Conservation (phyloP, 2,329 filamentous ascomycete species). For the Bimuria novae-zelandiae region DNA sequence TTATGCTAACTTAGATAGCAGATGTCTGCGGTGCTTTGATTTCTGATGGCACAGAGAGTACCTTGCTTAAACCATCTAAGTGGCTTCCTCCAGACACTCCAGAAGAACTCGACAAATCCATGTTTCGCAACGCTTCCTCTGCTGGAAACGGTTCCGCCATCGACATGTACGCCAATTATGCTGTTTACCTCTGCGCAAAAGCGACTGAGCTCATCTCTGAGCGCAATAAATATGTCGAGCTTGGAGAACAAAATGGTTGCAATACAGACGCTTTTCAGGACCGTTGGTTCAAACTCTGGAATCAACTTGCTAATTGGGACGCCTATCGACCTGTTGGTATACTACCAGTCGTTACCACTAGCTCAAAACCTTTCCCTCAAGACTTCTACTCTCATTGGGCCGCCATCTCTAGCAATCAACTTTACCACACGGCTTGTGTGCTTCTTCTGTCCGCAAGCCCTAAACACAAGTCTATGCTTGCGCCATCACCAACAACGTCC, state of each 20-base stretch:
- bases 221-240: slow-evolving; percentile 55
- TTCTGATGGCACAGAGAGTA: slow-evolving; percentile 52
- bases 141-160: too few relatives aligned
- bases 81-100: slow-evolving; percentile 48
- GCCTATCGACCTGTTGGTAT: slow-evolving; percentile 54
- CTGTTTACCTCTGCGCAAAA: slow-evolving; percentile 55
- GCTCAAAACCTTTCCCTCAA: slow-evolving; percentile 54
- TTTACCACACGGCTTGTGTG: slow-evolving; percentile 62
- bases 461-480: slow-evolving; percentile 28
- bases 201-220: slow-evolving; percentile 56
- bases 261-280: slow-evolving; percentile 47
- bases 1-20: slow-evolving; percentile 19
- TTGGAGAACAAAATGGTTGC: slow-evolving; percentile 54
- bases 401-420: slow-evolving; percentile 61
- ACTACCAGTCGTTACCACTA: slow-evolving; percentile 51
- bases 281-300: slow-evolving; percentile 57
- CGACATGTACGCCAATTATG: slow-evolving; percentile 57
- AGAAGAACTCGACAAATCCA: slow-evolving; percentile 25
- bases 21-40: slow-evolving; percentile 59
- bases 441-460: slow-evolving; percentile 56
- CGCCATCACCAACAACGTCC: slow-evolving; percentile 45
- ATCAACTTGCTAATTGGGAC: slow-evolving; percentile 57
- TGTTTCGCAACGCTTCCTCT: slow-evolving; percentile 43
- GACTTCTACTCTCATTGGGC: slow-evolving; percentile 60
- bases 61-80: slow-evolving; percentile 54